Percentiles rank a stretch among this genome's conserved stretches.
These are phyloP conservation scores for Thermothelomyces thermophilus DNA, from an alignment of 2,329 filamentous ascomycete genomes.

Conservation along the genomic window DNA sequence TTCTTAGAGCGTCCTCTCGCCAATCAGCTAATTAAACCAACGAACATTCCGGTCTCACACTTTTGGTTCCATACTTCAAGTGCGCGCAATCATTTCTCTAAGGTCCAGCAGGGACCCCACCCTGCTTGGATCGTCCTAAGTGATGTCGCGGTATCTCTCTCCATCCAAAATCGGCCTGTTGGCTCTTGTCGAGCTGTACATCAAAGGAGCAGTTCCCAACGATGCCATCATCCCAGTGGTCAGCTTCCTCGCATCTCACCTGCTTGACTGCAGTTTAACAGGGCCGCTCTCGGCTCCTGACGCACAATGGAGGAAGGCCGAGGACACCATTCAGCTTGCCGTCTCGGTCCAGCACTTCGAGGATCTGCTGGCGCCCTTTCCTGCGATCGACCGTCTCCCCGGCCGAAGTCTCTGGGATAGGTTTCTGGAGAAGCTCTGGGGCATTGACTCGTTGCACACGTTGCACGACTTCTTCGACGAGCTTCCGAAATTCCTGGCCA, in stretches of 20 bases:
- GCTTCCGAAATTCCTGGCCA: slow-evolving; percentile 52
- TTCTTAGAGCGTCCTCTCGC: no score
- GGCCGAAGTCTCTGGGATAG: slow-evolving; percentile 83
- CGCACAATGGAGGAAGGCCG: slow-evolving; percentile 42
- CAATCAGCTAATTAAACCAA: no score
- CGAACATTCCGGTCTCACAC: no score
- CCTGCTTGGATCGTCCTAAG: neutral
- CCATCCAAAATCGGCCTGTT: slow-evolving; percentile 81
- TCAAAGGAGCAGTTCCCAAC: slow-evolving; percentile 49
- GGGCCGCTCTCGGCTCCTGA: slow-evolving; percentile 16
- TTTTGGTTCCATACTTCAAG: no score
- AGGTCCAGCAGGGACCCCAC: neutral
- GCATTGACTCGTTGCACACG: slow-evolving; percentile 71
- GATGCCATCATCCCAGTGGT: slow-evolving; percentile 36
- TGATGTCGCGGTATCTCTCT: slow-evolving; percentile 78
- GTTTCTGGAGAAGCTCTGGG: slow-evolving; percentile 76
- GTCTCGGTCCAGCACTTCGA: slow-evolving; percentile 54
- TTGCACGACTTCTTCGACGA: slow-evolving; percentile 69
- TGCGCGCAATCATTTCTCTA: neutral
- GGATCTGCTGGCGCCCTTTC: slow-evolving; percentile 46
- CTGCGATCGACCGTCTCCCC: slow-evolving; percentile 53
- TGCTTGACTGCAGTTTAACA: slow-evolving; percentile 41
- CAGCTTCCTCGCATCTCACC: slow-evolving; percentile 36
- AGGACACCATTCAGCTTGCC: slow-evolving; percentile 46
- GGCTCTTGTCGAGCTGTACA: slow-evolving; percentile 74